These are phyloP conservation scores for Microthlaspi erraticum DNA, from an alignment of 345 rosid species.

Conservation along the genomic window DNA sequence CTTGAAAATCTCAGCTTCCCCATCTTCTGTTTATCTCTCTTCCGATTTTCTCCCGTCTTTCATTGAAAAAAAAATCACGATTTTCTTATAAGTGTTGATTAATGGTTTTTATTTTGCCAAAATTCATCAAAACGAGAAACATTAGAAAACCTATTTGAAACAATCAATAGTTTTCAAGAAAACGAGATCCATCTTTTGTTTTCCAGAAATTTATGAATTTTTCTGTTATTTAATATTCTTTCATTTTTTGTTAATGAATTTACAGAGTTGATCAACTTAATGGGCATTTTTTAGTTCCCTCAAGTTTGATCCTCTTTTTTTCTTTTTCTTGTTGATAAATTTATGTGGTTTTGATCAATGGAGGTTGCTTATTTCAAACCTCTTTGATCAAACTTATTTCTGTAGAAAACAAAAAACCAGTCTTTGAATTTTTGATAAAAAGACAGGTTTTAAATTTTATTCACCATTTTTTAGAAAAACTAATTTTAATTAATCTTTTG, in stretches of 20 bases:
- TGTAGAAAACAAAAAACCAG: slow-evolving; percentile 33
- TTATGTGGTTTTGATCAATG: slow-evolving; percentile 40
- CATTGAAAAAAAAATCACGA: slow-evolving; percentile 30
- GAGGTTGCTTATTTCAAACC: slow-evolving; percentile 80
- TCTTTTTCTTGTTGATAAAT: slow-evolving; percentile 17
- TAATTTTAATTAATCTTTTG: not conserved
- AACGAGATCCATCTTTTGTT: slow-evolving; percentile 57
- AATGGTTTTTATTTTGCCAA: slow-evolving; percentile 57
- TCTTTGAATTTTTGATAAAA: slow-evolving; percentile 55
- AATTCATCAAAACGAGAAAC: slow-evolving; percentile 25
- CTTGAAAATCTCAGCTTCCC: slow-evolving; percentile 36
- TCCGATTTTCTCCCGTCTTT: slow-evolving; percentile 56
- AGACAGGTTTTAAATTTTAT: slow-evolving; percentile 38
- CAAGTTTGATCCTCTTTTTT: slow-evolving; percentile 44
- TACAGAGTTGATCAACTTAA: slow-evolving; percentile 53
- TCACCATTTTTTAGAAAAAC: not conserved
- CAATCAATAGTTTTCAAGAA: slow-evolving; percentile 75
- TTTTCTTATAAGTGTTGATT: slow-evolving; percentile 59
- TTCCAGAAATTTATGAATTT: slow-evolving; percentile 14
- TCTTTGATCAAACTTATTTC: slow-evolving; percentile 48
- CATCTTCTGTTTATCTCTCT: slow-evolving; percentile 45
- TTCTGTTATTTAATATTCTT: slow-evolving; percentile 21
- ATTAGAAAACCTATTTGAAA: slow-evolving; percentile 15
- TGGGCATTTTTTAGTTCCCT: slow-evolving; percentile 79
- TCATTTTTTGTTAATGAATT: not conserved